Base-by-base conservation (phyloP, 1,139 yeast species). In the Debaryomycetaceae sp. region DNA sequence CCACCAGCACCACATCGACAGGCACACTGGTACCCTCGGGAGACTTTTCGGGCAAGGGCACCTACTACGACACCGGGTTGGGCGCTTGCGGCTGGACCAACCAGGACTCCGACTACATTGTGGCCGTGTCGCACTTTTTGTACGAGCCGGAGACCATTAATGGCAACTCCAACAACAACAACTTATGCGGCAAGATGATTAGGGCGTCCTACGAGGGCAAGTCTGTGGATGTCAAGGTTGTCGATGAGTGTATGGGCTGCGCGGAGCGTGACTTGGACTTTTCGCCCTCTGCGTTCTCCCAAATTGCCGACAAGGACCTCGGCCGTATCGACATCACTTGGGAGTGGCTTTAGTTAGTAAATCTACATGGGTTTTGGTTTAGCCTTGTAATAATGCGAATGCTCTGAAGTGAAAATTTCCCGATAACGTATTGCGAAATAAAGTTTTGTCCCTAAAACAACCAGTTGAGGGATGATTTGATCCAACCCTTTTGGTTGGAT, bases 51-150 rank as follows among this genome's bases (percentile, higher is more conserved):
- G 83, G 84, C 37, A 62, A 75, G 36, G 83, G 80, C 41, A 78
- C 84, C 34, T 78, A 53, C 65, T 78, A 71, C 59, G 56, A 58
- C 30, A 56, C 75, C 18, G 82, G 78, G 15, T 54, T 76, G 37
- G 84, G 83, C 34, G 77, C 84, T 18, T 78, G 84, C 57, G 84
- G 84, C 29, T 38, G 43, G 35, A 54, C 61, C 39, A 67, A 53
- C 57, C 32, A 58, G 18, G 76, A 67, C 42, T 27, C 61, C 16
- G 83, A 78, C 45, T 54, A 53, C 42, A 66, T 78, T 42, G 68
- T 61, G 19, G 73, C 72, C 24, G 47, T 66, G 31, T 61, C 71
- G 19, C 58, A 60, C 35, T 41, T 46, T 27, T 48, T 63, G 37
- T 65, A 48, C 38, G 62, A 62, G 38, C 45, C 51, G 27, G 46